Evolutionary conservation across 2,329 filamentous ascomycete genomes (phyloP).

Genomic region (Gaeumannomyces sp.): DNA sequence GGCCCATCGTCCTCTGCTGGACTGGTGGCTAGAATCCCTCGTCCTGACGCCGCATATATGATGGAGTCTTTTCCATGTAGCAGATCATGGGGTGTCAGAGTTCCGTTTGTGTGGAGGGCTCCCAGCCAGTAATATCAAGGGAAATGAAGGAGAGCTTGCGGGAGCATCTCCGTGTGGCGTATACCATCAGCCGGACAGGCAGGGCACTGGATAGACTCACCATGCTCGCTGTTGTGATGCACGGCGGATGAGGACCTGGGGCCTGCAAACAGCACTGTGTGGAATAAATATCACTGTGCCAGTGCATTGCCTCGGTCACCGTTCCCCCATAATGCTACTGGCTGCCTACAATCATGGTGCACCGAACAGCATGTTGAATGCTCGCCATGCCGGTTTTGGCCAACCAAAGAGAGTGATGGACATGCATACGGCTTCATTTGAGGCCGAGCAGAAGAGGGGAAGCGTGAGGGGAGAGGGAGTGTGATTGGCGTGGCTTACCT

Average conservation of each 20-base stretch:
- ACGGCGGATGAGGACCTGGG: slow-evolving; percentile 56
- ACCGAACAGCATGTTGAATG: neutral
- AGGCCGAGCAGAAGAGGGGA: slow-evolving; percentile 8
- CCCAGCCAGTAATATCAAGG: neutral
- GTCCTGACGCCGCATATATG: slow-evolving; percentile 57
- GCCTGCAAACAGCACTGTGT: slow-evolving; percentile 54
- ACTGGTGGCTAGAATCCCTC: slow-evolving; percentile 53
- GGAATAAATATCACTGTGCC: neutral
- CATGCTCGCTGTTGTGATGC: slow-evolving; percentile 65
- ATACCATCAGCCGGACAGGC: neutral
- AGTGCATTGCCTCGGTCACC: neutral
- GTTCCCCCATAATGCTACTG: neutral
- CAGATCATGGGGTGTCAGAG: slow-evolving; percentile 9
- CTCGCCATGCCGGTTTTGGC: neutral
- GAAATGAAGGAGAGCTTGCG: neutral
- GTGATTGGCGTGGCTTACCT: slow-evolving; percentile 34
- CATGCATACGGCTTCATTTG: neutral
- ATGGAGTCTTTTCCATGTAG: slow-evolving; percentile 50
- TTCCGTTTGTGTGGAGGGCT: neutral
- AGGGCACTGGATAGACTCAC: slow-evolving; percentile 29
- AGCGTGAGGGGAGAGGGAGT: too few species aligned
- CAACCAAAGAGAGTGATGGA: neutral
- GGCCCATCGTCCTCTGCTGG: slow-evolving; percentile 41
- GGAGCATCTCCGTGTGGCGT: neutral
- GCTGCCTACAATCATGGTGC: neutral